phyloP scores from a whole-genome alignment of 1,139 yeast species.

The Eremothecium sinecaudum region DNA sequence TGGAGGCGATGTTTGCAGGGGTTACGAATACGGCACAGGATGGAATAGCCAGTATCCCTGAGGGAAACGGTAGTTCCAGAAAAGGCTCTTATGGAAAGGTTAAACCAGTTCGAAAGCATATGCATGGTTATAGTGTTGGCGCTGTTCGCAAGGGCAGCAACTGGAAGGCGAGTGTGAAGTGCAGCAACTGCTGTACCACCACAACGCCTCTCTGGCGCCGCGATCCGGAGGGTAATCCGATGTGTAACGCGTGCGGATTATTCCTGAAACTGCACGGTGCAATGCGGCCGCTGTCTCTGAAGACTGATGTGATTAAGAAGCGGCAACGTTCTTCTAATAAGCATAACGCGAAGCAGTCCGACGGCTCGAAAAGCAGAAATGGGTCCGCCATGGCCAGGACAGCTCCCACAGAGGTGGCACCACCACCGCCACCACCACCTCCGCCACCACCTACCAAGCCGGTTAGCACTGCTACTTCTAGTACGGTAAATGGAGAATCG shows the following conservation, averaged over 20 bases:
- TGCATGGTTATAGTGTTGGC: too few relatives aligned
- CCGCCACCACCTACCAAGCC: too few relatives aligned
- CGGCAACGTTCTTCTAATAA: constrained; percentile 36
- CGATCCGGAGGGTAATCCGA: constrained; percentile 83
- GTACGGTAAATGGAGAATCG: too few relatives aligned
- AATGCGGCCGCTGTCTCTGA: constrained; percentile 79
- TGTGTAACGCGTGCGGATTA: constrained; percentile 93
- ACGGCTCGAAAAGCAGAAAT: constrained; percentile 2
- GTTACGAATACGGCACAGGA: constrained; percentile 7
- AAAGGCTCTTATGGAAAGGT: too few relatives aligned
- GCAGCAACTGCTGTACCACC: constrained; percentile 85
- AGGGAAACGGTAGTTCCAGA: too few relatives aligned
- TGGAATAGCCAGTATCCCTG: background rate
- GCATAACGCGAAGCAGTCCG: background rate
- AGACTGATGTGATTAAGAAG: constrained; percentile 87
- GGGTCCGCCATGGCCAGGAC: too few relatives aligned
- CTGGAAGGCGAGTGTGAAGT: constrained; percentile 27
- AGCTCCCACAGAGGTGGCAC: too few relatives aligned
- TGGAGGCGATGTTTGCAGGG: constrained; percentile 4
- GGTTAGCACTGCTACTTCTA: too few relatives aligned
- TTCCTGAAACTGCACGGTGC: constrained; percentile 89
- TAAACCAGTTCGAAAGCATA: too few relatives aligned
- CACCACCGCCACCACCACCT: too few relatives aligned
- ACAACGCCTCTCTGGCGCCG: constrained; percentile 96
- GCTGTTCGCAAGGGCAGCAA: too few relatives aligned